A percentile compares a stretch with the other conserved stretches of the same genome.
These are phyloP conservation scores for Myxozyma melibiosi DNA, from an alignment of 805 yeast genomes.

Conservation along the genomic window DNA sequence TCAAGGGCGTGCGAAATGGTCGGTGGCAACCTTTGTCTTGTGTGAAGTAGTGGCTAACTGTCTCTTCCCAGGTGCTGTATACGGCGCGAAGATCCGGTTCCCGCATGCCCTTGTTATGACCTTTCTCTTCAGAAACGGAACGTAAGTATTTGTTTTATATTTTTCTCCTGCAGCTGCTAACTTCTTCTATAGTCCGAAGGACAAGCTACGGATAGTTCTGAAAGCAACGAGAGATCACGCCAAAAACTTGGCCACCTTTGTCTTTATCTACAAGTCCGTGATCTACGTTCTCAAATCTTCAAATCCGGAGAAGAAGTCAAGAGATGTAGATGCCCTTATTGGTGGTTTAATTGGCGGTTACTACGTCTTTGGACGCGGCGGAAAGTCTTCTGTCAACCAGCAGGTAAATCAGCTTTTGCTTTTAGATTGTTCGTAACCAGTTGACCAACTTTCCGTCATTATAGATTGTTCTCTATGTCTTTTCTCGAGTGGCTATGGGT, in stretches of 20 bases:
- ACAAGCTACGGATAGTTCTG: conserved; percentile 52
- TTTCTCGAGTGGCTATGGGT: conserved; percentile 68
- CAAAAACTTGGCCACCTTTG: conserved; percentile 57
- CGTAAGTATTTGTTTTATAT: conserved; percentile 36
- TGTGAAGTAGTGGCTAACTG: not conserved
- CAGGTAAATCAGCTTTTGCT: conserved; percentile 26
- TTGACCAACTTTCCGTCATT: conserved; percentile 34
- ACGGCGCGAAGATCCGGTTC: conserved; percentile 64
- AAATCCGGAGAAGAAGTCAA: conserved; percentile 23
- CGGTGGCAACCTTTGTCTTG: not conserved
- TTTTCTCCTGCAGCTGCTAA: not conserved
- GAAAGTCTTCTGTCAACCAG: conserved; percentile 40
- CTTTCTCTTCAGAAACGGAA: conserved; percentile 57
- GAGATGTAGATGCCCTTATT: conserved; percentile 37
- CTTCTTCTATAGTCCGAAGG: conserved; percentile 39
- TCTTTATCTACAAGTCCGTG: conserved; percentile 52
- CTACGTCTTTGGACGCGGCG: conserved; percentile 47
- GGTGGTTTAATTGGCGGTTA: conserved; percentile 49
- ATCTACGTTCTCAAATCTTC: conserved; percentile 37
- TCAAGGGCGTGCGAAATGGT: conserved; percentile 49
- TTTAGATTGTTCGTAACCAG: not conserved
- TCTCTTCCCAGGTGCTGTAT: conserved; percentile 49
- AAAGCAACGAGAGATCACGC: conserved; percentile 61
- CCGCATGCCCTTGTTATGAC: conserved; percentile 67
- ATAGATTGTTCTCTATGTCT: conserved; percentile 74